phyloP scores from a whole-genome alignment of 768 basidiomycete genomes.

The Leccinum barrowsii region DNA sequence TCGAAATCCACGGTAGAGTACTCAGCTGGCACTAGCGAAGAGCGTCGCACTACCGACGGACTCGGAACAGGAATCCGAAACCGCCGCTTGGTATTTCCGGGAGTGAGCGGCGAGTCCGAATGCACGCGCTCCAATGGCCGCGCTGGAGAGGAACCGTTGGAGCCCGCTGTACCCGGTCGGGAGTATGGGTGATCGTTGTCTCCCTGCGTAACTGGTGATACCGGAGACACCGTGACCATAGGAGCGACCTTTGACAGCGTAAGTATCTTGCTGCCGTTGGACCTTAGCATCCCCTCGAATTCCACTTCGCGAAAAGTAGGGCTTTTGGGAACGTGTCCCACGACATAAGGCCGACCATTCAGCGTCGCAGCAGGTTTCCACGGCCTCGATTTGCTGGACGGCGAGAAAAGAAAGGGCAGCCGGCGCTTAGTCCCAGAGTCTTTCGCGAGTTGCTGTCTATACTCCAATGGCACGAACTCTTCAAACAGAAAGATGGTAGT shows the following conservation, averaged over 20 bases:
- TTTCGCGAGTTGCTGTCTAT: slow-evolving; percentile 68
- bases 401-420: slow-evolving; percentile 65
- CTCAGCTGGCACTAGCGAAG: slow-evolving; percentile 62
- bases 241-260: slow-evolving; percentile 29
- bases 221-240: slow-evolving; percentile 22
- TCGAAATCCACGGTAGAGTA: slow-evolving; percentile 82
- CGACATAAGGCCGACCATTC: slow-evolving; percentile 72
- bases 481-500: slow-evolving; percentile 81
- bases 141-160: slow-evolving; percentile 14
- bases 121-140: slow-evolving; percentile 24
- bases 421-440: slow-evolving; percentile 53
- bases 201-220: slow-evolving; percentile 21
- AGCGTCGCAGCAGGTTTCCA: slow-evolving; percentile 85
- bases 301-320: slow-evolving; percentile 63
- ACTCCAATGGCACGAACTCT: slow-evolving; percentile 90
- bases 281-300: slow-evolving; percentile 72
- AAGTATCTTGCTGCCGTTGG: slow-evolving; percentile 44
- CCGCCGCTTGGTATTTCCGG: slow-evolving; percentile 38
- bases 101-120: slow-evolving; percentile 29
- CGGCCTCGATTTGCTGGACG: slow-evolving; percentile 43
- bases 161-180: slow-evolving; percentile 22
- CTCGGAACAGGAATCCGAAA: slow-evolving; percentile 63
- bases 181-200: slow-evolving; percentile 32
- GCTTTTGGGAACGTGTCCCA: slow-evolving; percentile 54
- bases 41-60: slow-evolving; percentile 47